phyloP scores from a whole-genome alignment of 2,329 filamentous ascomycete species.

The Claviceps capensis region DNA sequence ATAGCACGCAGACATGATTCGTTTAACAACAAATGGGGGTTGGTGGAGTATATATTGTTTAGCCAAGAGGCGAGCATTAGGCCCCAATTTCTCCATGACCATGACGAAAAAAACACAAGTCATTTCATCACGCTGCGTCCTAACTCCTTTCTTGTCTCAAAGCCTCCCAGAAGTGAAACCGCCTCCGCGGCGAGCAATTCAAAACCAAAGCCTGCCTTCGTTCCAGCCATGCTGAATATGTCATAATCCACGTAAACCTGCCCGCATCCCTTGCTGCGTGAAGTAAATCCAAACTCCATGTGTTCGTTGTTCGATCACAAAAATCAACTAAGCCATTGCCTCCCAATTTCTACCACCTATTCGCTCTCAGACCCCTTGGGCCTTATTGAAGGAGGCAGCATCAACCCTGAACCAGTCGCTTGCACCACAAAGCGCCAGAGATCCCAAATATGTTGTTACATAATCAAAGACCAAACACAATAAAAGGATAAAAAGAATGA shows the following conservation, averaged over 20 bases:
- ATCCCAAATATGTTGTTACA: slow-evolving; percentile 16
- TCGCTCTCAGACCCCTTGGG: background rate
- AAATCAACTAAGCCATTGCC: slow-evolving; percentile 1
- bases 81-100: background rate
- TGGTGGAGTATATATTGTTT: background rate
- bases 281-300: slow-evolving; percentile 14
- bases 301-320: background rate
- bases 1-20: background rate
- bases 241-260: slow-evolving; percentile 10
- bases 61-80: background rate
- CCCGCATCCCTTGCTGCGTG: slow-evolving; percentile 6
- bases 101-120: background rate
- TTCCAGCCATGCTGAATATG: slow-evolving; percentile 1
- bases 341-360: background rate
- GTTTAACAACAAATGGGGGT: background rate
- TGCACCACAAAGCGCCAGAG: slow-evolving; percentile 4
- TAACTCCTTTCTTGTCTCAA: background rate
- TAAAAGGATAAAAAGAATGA: background rate
- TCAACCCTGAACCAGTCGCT: slow-evolving; percentile 3
- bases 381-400: background rate
- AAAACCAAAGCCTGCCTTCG: background rate
- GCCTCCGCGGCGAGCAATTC: background rate
- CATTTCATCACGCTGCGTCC: background rate
- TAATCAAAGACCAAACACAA: slow-evolving; percentile 10
- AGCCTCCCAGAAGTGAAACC: background rate